A percentile compares a stretch with the other conserved stretches of the same genome.
phyloP scores from a whole-genome alignment of 2,329 filamentous ascomycete species.

The Fusarium nelsonii region DNA sequence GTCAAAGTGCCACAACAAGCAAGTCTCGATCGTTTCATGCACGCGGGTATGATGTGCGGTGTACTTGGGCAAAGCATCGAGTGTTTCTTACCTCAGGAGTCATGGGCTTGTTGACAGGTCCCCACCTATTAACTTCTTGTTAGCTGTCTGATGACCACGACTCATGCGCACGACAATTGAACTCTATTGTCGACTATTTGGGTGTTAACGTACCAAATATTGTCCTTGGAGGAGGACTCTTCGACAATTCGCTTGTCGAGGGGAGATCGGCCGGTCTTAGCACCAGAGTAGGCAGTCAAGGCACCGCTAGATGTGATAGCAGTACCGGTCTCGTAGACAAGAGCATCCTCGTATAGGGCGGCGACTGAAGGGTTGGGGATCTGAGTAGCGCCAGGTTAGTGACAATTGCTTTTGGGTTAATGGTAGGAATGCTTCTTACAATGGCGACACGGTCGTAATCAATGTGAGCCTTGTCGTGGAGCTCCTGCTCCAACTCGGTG shows the following conservation, averaged over 20 bases:
- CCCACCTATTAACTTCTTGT: slow-evolving; percentile 71
- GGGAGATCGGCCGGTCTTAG: slow-evolving; percentile 97
- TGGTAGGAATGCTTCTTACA: slow-evolving; percentile 66
- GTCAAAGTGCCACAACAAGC: slow-evolving; percentile 16
- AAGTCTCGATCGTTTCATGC: slow-evolving; percentile 14
- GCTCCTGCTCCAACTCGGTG: slow-evolving; percentile 96
- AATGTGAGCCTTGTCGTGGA: slow-evolving; percentile 97
- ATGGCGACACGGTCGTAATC: slow-evolving; percentile 99
- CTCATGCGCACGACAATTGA: slow-evolving; percentile 23
- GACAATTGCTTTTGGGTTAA: not conserved
- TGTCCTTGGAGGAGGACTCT: slow-evolving; percentile 87
- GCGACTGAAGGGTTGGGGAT: slow-evolving; percentile 94
- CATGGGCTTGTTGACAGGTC: slow-evolving; percentile 99
- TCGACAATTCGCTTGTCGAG: slow-evolving; percentile 98
- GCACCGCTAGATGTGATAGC: slow-evolving; percentile 97
- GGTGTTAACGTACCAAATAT: slow-evolving; percentile 77
- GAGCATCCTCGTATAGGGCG: slow-evolving; percentile 97
- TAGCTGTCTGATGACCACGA: slow-evolving; percentile 46
- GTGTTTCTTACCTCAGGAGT: slow-evolving; percentile 78
- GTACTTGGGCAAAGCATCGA: slow-evolving; percentile 22
- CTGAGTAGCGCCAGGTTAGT: slow-evolving; percentile 53
- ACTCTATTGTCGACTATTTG: slow-evolving; percentile 26
- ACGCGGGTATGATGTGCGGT: slow-evolving; percentile 4
- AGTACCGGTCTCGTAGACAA: slow-evolving; percentile 95
- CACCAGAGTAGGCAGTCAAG: slow-evolving; percentile 95